Evolutionary conservation across 2,329 filamentous ascomycete species (phyloP), one percentile per base, ranked within the genome.

Genomic region (Exserohilum rostratum): DNA sequence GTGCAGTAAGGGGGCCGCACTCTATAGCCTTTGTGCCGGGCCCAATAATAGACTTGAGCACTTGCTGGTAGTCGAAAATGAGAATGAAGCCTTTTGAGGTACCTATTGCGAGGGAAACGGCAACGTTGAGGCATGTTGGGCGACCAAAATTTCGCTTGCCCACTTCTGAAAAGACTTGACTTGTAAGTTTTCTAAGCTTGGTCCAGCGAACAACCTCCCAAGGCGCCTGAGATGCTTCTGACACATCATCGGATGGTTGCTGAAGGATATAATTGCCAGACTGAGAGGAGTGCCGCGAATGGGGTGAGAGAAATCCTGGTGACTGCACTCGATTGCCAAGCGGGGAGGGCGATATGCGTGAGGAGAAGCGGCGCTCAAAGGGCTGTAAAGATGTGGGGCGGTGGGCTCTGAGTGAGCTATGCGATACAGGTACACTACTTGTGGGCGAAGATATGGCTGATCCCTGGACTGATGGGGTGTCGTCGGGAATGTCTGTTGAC

Each of bases 171-270:
- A 98, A 98, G 3, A 90, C 87, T 74, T 98, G 91, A 0, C 86
- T 87, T 20, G 91, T 92, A 58, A 99, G 85, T 74, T 96, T 98
- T 69, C 88, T 90, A 53, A 99, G 79, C 71, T 90, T 95, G 1
- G 91, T 98, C 96, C 96, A 99, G 70, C 93, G 85, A 55, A 99
- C 90, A 49, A 98, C 92, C 69, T 99, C 95, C 96, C 95, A 99
- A 2, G 95, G 95, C 5, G 90, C 87, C 50, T 91, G 87, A 3
- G 87, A 83, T 1, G 87, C 86, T 18, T 83, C 80, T 20, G 62
- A 50, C 5, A 73, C 75, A 33, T 78, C 75, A 45, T 77, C 74
- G 43, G 90, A 89, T 46, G 82, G 79, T 46, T 81, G 79, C 51
- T 86, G 79, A 31, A 78, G 78, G 3, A 87, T 69, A 10, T 90